Evolutionary conservation across 805 yeast species (phyloP).

Genomic region (Saturnispora besseyi): DNA sequence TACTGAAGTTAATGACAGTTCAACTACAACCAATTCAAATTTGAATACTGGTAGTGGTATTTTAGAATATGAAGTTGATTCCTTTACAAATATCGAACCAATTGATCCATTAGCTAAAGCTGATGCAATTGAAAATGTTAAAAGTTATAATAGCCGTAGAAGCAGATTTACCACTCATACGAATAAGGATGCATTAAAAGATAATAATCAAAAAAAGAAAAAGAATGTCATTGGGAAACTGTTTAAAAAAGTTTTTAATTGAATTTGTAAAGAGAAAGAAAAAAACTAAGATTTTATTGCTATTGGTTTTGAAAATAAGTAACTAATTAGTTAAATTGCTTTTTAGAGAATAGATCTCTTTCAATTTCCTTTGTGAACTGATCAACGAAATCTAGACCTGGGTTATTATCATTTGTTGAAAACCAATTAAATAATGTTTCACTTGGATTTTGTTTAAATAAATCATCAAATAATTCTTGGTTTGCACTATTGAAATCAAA

Average conservation of each 20-base stretch:
- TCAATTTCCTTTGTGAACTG: slow-evolving; percentile 79
- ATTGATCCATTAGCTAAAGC: neutral
- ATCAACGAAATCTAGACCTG: slow-evolving; percentile 55
- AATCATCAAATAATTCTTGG: slow-evolving; percentile 27
- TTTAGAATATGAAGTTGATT: slow-evolving; percentile 2
- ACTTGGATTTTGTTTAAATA: slow-evolving; percentile 27
- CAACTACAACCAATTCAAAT: neutral
- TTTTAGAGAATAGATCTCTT: slow-evolving; percentile 38
- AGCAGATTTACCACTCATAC: neutral
- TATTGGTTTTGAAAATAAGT: neutral
- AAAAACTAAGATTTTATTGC: neutral
- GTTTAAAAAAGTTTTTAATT: slow-evolving; percentile 5
- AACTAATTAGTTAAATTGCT: neutral
- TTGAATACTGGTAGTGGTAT: neutral
- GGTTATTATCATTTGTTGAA: slow-evolving; percentile 32
- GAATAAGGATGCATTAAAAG: neutral
- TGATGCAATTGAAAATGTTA: neutral
- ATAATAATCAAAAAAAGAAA: neutral
- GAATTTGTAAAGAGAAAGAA: neutral
- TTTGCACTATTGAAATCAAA: slow-evolving; percentile 15
- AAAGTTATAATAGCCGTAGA: neutral
- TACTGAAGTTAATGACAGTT: slow-evolving; percentile 1
- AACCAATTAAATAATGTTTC: slow-evolving; percentile 43
- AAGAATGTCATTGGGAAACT: neutral
- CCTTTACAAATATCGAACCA: neutral